Evolutionary conservation across 768 basidiomycete genomes (phyloP).

Genomic region (Kwoniella dendrophila): DNA sequence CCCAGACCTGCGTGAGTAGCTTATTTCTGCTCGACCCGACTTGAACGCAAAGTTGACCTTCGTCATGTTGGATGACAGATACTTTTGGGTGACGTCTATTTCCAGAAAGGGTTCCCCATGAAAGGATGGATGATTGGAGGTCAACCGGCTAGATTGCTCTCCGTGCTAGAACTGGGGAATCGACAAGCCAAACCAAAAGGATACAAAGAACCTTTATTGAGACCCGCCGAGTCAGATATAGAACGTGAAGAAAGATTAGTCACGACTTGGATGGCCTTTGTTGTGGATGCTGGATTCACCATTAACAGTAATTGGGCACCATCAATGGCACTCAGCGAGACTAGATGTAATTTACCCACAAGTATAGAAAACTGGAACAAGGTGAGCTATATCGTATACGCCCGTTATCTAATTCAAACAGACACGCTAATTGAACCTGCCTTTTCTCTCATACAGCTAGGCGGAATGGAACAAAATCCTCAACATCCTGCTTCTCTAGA

Average conservation of each 20-base stretch:
- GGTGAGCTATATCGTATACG: slow-evolving; percentile 17
- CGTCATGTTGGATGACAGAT: slow-evolving; percentile 17
- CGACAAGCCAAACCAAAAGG: slow-evolving; percentile 19
- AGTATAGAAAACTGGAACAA: slow-evolving; percentile 20
- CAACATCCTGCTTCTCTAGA: slow-evolving; percentile 28
- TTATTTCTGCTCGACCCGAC: slow-evolving; percentile 9
- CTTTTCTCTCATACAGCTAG: background rate
- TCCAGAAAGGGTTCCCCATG: slow-evolving; percentile 39
- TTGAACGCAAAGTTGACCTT: background rate
- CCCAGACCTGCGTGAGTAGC: slow-evolving; percentile 39
- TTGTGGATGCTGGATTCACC: slow-evolving; percentile 39
- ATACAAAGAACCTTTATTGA: slow-evolving; percentile 34
- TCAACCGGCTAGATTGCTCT: slow-evolving; percentile 33
- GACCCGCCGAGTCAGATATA: slow-evolving; percentile 24
- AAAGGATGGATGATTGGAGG: slow-evolving; percentile 45
- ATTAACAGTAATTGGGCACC: slow-evolving; percentile 39
- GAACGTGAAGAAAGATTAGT: slow-evolving; percentile 46
- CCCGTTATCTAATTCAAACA: too few relatives aligned
- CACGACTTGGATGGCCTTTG: slow-evolving; percentile 46
- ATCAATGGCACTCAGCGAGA: slow-evolving; percentile 35
- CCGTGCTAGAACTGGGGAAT: slow-evolving; percentile 40
- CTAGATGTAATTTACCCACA: slow-evolving; percentile 34
- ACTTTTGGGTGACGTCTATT: slow-evolving; percentile 44
- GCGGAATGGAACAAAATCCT: slow-evolving; percentile 29
- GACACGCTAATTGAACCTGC: too few relatives aligned